Conservation (phyloP, 768 basidiomycete genomes). For the Ephemerocybe angulata region DNA sequence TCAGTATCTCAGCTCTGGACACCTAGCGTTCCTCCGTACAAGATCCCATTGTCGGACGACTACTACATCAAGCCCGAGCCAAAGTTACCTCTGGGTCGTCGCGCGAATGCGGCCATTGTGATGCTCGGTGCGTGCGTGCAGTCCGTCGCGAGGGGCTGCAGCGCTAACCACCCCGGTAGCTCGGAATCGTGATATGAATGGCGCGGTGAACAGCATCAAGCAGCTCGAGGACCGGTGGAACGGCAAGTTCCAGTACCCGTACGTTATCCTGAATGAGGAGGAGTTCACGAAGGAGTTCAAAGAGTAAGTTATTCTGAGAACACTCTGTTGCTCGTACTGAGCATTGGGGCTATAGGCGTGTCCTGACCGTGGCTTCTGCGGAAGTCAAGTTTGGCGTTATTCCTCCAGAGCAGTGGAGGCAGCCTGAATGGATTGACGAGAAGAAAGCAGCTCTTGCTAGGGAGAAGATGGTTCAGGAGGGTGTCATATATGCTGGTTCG, state of each 20-base stretch:
- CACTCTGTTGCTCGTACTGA: too few relatives aligned
- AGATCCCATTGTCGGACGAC: constrained; percentile 55
- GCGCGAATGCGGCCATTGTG: constrained; percentile 81
- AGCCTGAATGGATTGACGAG: constrained; percentile 81
- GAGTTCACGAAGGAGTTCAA: constrained; percentile 73
- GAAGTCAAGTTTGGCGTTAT: constrained; percentile 76
- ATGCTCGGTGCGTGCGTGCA: constrained; percentile 48
- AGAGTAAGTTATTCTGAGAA: constrained; percentile 33
- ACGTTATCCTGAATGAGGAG: constrained; percentile 84
- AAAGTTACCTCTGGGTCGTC: constrained; percentile 43
- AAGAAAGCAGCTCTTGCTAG: constrained; percentile 58
- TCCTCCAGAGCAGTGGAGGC: constrained; percentile 72
- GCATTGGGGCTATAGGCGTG: constrained; percentile 37
- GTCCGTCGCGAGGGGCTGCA: not conserved
- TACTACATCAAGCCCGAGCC: constrained; percentile 45
- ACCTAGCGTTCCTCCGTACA: constrained; percentile 49
- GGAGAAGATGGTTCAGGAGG: constrained; percentile 64
- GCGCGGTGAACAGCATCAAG: constrained; percentile 62
- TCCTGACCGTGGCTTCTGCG: constrained; percentile 56
- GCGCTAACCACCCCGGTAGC: constrained; percentile 29
- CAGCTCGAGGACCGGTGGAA: constrained; percentile 91
- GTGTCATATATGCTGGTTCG: constrained; percentile 66
- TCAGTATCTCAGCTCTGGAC: constrained; percentile 45
- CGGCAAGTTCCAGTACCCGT: constrained; percentile 78
- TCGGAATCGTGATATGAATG: constrained; percentile 56